These are phyloP conservation scores for Arthrinium puccinioides DNA, from an alignment of 2,329 filamentous ascomycete species.

Conservation along the genomic window DNA sequence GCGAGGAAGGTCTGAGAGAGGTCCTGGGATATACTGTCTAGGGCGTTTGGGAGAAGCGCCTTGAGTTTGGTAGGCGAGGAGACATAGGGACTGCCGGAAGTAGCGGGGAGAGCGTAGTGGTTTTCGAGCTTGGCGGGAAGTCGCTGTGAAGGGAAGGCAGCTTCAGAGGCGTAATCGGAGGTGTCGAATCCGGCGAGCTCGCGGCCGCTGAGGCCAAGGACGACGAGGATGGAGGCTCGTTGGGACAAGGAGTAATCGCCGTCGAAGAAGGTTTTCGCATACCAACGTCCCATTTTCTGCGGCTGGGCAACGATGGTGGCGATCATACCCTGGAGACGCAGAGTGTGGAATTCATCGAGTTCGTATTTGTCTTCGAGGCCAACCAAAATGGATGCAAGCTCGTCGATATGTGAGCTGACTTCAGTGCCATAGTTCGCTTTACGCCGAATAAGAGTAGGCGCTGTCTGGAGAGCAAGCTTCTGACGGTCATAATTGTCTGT, in stretches of 20 bases:
- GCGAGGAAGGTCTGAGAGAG: slow-evolving; percentile 69
- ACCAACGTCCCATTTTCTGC: slow-evolving; percentile 72
- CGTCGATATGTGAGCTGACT: slow-evolving; percentile 74
- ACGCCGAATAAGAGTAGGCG: slow-evolving; percentile 73
- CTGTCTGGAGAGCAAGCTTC: slow-evolving; percentile 68
- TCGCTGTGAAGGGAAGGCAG: slow-evolving; percentile 71
- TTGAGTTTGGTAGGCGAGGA: slow-evolving; percentile 33
- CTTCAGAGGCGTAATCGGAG: slow-evolving; percentile 39
- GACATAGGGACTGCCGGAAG: slow-evolving; percentile 9
- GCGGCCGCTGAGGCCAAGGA: slow-evolving; percentile 72
- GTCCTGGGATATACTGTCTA: slow-evolving; percentile 60
- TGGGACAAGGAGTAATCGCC: slow-evolving; percentile 88
- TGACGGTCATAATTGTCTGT: slow-evolving; percentile 80
- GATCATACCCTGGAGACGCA: slow-evolving; percentile 73
- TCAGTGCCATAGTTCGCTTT: slow-evolving; percentile 87
- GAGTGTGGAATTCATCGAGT: slow-evolving; percentile 67
- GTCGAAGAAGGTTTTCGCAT: slow-evolving; percentile 78
- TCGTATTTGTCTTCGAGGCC: slow-evolving; percentile 83
- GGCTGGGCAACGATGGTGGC: slow-evolving; percentile 73
- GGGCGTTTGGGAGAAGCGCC: slow-evolving; percentile 46
- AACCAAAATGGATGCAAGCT: slow-evolving; percentile 69
- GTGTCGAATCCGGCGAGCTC: slow-evolving; percentile 74
- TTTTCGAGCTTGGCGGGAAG: slow-evolving; percentile 69
- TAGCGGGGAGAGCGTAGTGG: slow-evolving; percentile 46
- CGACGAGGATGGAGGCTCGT: slow-evolving; percentile 72